A percentile compares a stretch with the other conserved stretches of the same genome.
Conservation (phyloP, 2,329 filamentous ascomycete genomes). For the Pseudogymnoascus sp. region DNA sequence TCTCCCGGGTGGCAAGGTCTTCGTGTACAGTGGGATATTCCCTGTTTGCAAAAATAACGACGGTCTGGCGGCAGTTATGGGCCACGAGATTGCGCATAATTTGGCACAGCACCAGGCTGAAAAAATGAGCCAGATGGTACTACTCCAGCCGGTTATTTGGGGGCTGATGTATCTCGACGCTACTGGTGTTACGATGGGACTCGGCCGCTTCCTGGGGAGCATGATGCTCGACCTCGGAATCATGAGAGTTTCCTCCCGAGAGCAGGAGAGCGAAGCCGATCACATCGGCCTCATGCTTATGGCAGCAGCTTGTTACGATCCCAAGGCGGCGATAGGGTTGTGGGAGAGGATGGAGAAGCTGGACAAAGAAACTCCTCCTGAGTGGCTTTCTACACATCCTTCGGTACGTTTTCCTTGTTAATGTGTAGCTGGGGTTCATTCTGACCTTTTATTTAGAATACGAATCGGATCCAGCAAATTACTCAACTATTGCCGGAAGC, state of each 20-base stretch:
- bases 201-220: conserved; percentile 21
- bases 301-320: conserved; percentile 71
- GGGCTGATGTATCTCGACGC: conserved; percentile 29
- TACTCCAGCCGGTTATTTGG: conserved; percentile 33
- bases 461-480: conserved; percentile 58
- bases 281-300: conserved; percentile 78
- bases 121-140: conserved; percentile 38
- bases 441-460: conserved; percentile 37
- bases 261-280: conserved; percentile 70
- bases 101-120: conserved; percentile 62
- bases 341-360: conserved; percentile 58
- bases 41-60: conserved; percentile 58
- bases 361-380: conserved; percentile 44
- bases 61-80: conserved; percentile 65
- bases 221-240: conserved; percentile 51
- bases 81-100: conserved; percentile 74
- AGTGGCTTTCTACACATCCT: conserved; percentile 71
- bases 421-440: not conserved
- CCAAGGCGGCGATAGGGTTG: conserved; percentile 55
- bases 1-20: conserved; percentile 70
- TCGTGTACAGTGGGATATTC: conserved; percentile 67
- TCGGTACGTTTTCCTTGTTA: conserved; percentile 41
- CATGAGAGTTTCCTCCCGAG: conserved; percentile 57
- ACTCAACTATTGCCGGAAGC: conserved; percentile 53
- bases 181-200: conserved; percentile 18